Base-by-base conservation (phyloP, 139 green algal genomes). In the Asterochloris sp. region DNA sequence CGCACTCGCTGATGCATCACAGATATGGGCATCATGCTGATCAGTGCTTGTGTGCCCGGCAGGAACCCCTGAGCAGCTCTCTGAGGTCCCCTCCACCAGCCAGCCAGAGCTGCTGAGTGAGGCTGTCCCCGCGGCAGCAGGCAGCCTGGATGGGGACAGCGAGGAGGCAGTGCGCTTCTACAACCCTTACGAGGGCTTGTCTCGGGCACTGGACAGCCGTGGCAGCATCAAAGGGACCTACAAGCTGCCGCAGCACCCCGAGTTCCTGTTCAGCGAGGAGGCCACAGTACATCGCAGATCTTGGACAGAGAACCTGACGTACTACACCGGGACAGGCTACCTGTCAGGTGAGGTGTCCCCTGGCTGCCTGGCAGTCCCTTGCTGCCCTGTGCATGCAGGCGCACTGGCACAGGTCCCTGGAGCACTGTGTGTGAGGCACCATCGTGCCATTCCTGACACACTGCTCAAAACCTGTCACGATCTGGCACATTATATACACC, bases 191-290 rank as follows among this genome's bases (percentile, higher is more conserved):
- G 88, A 94, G 78, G 90, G 90, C 68, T 62, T 83, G 62, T 74
- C 47, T 17, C 69, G 76, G 8, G 83, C 84, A 0, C 13, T 87
- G n/a, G 85, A 85, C 47, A 71, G 74, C 11, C 76, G 82, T 11
- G 61, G 76, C n/a, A 6, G 38, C 38, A 29, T 16, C 24, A 19
- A 15, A 13, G 60, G 23, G 13, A 63, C 19, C 12, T 85, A 78
- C 38, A 82, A 63, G 23, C 74, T 97, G 27, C 91, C 94, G 4
- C 81, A 92, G 60, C 89, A 92, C 66, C 92, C 94, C 12, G 94
- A 97, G 87, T 97, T 97, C 73, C 86, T 98, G 26, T 98, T 98
- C 69, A 89, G 89, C 69, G 95, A 98, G 79, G 94, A 98, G 78
- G 92, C 92, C 23, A 81, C 87, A 0, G 92, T 94, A 11, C 87